Evolutionary conservation across 441 rosid genomes (phyloP).

Genomic region (Codiaeum variegatum): DNA sequence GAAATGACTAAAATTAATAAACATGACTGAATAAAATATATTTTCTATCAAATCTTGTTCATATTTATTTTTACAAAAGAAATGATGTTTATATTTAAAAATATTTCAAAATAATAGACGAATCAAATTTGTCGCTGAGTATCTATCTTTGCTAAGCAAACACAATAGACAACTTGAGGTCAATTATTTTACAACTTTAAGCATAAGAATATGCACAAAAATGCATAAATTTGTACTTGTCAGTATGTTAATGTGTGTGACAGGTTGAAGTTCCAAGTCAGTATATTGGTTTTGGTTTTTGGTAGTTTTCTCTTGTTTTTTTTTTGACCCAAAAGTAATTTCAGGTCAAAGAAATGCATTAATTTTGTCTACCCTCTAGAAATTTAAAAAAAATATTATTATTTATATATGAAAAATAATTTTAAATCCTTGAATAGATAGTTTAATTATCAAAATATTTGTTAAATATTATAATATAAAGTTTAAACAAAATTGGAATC

Average conservation of each 20-base stretch:
- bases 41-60: no score
- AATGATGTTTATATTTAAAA: no score
- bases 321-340: constrained; percentile 21
- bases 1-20: no score
- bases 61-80: no score
- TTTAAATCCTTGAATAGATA: background rate
- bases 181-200: no score
- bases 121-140: no score
- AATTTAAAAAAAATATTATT: background rate
- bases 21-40: no score
- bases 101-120: no score
- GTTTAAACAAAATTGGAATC: no score
- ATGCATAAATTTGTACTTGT: background rate
- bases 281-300: constrained; percentile 19
- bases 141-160: no score
- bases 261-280: constrained; percentile 15
- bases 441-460: background rate
- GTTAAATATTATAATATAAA: background rate
- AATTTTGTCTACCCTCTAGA: background rate
- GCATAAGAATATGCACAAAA: no score
- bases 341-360: constrained; percentile 22
- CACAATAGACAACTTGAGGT: no score
- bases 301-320: constrained; percentile 13
- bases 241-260: background rate
- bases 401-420: background rate